Evolutionary conservation across 192 early-diverging fungal genomes (phyloP).

Genomic region (Podochytrium sp.): DNA sequence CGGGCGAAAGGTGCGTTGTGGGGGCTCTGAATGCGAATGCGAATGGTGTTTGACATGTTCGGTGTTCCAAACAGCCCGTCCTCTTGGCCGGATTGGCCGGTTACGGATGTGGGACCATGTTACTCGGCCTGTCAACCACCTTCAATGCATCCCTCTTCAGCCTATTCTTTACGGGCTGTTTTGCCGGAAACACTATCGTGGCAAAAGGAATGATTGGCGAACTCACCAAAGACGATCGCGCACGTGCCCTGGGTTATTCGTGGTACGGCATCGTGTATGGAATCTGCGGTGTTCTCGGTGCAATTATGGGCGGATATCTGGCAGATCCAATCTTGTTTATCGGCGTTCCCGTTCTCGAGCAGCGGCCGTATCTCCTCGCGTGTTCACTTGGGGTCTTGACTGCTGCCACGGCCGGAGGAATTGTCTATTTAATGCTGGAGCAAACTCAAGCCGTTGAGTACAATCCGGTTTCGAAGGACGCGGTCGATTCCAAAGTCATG

Average conservation of each 20-base stretch:
- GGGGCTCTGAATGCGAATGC: not conserved
- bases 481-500: not conserved
- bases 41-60: not conserved
- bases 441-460: not conserved
- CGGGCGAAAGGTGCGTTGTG: slow-evolving; percentile 33
- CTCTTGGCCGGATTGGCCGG: slow-evolving; percentile 38
- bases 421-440: slow-evolving; percentile 11
- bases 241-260: slow-evolving; percentile 41
- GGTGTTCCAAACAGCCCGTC: slow-evolving; percentile 28
- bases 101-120: slow-evolving; percentile 38
- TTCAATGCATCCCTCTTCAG: slow-evolving; percentile 30
- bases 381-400: slow-evolving; percentile 10
- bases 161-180: slow-evolving; percentile 42
- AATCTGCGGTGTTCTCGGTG: slow-evolving; percentile 38
- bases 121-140: slow-evolving; percentile 40
- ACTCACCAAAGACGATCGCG: slow-evolving; percentile 35
- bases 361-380: slow-evolving; percentile 15
- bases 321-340: slow-evolving; percentile 38
- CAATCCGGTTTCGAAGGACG: not conserved
- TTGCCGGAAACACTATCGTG: slow-evolving; percentile 39
- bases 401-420: not conserved
- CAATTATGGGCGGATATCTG: slow-evolving; percentile 42
- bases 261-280: slow-evolving; percentile 47
- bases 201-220: slow-evolving; percentile 54
- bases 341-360: slow-evolving; percentile 20